phyloP scores from a whole-genome alignment of 208 protist genomes.

The Acanthamoeba triangularis region DNA sequence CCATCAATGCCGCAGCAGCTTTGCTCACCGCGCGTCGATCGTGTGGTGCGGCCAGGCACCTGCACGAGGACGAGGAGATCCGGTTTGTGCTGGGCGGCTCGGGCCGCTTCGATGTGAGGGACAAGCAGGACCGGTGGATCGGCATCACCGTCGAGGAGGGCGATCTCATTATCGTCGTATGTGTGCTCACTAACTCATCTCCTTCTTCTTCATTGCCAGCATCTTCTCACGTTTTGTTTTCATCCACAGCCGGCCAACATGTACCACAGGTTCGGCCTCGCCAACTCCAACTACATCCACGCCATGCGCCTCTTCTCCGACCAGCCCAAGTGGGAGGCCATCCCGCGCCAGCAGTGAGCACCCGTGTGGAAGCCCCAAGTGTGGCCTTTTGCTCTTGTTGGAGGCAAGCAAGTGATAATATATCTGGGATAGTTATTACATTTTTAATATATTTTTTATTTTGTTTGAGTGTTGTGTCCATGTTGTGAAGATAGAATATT shows the following conservation, averaged over 20 bases:
- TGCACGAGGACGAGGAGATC: conserved; percentile 89
- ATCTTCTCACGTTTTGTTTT: neutral
- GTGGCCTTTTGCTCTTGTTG: too few species aligned
- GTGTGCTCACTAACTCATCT: neutral
- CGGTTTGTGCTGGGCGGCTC: conserved; percentile 84
- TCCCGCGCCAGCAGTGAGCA: conserved; percentile 22
- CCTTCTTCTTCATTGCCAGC: neutral
- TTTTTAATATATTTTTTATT: too few species aligned
- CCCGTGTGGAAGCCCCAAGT: neutral
- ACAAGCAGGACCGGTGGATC: conserved; percentile 85
- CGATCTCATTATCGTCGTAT: conserved; percentile 87
- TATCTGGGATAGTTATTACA: too few species aligned
- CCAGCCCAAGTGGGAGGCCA: conserved; percentile 82
- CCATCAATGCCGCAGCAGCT: neutral
- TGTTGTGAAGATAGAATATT: too few species aligned
- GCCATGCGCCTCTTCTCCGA: conserved; percentile 86
- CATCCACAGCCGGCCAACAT: conserved; percentile 80
- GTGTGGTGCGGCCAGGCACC: conserved; percentile 73
- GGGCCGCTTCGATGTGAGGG: conserved; percentile 86
- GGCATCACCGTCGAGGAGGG: conserved; percentile 83
- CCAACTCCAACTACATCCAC: conserved; percentile 81
- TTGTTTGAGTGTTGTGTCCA: too few species aligned
- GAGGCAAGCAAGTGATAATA: too few species aligned
- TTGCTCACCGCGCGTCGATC: conserved; percentile 74
- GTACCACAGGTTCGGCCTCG: conserved; percentile 85